Percentiles rank a stretch among this genome's conserved stretches.
These are phyloP conservation scores for Hypoxylon sp. DNA, from an alignment of 2,329 filamentous ascomycete species.

Conservation along the genomic window DNA sequence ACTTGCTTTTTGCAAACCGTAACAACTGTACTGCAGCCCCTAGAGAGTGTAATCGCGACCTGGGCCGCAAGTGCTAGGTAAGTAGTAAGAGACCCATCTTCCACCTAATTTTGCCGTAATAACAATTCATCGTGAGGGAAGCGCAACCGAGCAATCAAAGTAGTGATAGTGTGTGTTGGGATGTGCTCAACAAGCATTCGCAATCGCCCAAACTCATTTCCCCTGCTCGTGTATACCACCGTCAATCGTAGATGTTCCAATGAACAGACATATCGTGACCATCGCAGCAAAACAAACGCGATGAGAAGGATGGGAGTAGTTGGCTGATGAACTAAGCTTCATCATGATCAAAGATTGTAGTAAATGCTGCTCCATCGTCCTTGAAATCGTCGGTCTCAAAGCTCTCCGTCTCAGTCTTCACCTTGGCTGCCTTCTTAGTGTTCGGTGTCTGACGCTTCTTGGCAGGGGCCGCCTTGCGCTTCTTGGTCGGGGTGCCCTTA, in stretches of 20 bases:
- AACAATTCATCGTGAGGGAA: neutral
- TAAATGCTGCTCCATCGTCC: neutral
- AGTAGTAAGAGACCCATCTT: neutral
- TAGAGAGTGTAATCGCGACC: neutral
- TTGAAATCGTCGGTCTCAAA: neutral
- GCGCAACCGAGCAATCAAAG: neutral
- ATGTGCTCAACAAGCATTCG: neutral
- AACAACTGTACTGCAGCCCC: neutral
- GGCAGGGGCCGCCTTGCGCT: neutral
- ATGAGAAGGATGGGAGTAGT: neutral
- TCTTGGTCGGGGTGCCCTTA: slow-evolving; percentile 18
- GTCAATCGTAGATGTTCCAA: neutral
- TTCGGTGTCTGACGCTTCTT: slow-evolving; percentile 6
- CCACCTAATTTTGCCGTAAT: neutral
- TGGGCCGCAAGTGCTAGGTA: neutral
- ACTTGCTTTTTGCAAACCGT: neutral
- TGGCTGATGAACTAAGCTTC: neutral
- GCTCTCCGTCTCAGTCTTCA: neutral
- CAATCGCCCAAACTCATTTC: neutral
- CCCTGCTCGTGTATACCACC: neutral
- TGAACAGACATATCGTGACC: neutral
- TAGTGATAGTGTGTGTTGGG: slow-evolving; percentile 2
- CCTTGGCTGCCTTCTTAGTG: neutral
- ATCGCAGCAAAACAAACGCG: neutral
- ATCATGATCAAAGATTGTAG: neutral